Evolutionary conservation across 2,329 filamentous ascomycete species (phyloP), one percentile per base, ranked within the genome.

Genomic region (Sarocladium strictum): DNA sequence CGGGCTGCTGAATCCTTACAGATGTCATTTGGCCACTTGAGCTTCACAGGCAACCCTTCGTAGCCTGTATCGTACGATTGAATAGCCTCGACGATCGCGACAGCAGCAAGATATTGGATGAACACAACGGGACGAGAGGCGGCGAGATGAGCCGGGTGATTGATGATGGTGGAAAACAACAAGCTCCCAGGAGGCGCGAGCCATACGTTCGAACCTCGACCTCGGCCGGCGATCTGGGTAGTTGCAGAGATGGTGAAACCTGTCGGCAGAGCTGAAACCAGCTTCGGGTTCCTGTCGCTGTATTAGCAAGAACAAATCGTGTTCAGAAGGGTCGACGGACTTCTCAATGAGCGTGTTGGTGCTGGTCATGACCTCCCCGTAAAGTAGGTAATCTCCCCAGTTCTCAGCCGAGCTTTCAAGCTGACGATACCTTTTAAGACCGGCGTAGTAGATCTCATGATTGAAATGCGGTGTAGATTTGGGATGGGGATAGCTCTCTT

Each of bases 21-120:
- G 54, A 99, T 89, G 65, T 99, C 94, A 64, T 99, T 99, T 11
- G 94, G 94, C 94, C 94, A 99, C 69, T 99, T 99, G 29, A 99
- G 73, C 66, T 89, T 91, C 38, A 99, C 79, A 1, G 89, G 89
- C 3, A 97, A 69, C 0, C 83, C 76, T 5, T 82, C 77, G 68
- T 95, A 97, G 7, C 86, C 89, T 2, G 71, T 70, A 50, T 86
- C 90, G 65, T 97, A 97, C 24, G 77, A 79, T 59, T 89, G 86
- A 58, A 97, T 85, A 0, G 90, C 93, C 58, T 89, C 82, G 2
- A 95, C 87, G 40, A 93, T 87, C 38, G 94, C 92, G 45, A 99
- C 82, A 1, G 91, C 92, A 0, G 90, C 85, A 14, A 99, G 80
- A 66, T 99, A 99, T 69, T 97, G 94, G 26, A 97, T 78, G 69